A percentile compares a stretch with the other conserved stretches of the same genome.
Evolutionary conservation across 495 filamentous ascomycete species (phyloP).

Genomic region (Neurospora sp.): DNA sequence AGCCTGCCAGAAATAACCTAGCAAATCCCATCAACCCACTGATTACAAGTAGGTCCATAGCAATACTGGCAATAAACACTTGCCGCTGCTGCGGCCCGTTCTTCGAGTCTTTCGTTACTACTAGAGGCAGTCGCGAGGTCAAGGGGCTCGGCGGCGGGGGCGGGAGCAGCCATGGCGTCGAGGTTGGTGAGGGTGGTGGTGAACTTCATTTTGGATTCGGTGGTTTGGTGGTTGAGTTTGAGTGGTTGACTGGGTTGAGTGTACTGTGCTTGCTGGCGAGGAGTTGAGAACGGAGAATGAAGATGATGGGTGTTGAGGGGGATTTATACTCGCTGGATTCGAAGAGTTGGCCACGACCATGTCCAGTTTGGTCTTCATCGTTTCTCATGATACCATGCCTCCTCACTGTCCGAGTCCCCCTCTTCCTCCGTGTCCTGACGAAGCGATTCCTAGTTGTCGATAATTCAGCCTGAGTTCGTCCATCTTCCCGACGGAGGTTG

Average conservation of each 20-base stretch:
- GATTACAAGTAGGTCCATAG: not conserved
- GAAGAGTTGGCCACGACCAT: not conserved
- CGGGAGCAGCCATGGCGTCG: not conserved
- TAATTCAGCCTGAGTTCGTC: not conserved
- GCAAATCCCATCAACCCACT: not conserved
- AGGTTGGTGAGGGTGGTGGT: not conserved
- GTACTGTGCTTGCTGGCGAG: not conserved
- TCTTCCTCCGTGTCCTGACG: not conserved
- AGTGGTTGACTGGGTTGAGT: not conserved
- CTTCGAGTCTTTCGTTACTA: not conserved
- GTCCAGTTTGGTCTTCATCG: not conserved
- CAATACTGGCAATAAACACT: not conserved
- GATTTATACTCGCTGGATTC: not conserved
- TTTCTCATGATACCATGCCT: not conserved
- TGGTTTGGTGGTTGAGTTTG: not conserved
- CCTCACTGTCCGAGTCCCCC: not conserved
- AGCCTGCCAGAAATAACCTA: not conserved
- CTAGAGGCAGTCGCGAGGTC: not conserved
- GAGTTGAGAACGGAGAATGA: not conserved
- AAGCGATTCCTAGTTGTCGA: not conserved
- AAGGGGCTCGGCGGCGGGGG: not conserved
- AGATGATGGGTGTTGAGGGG: not conserved
- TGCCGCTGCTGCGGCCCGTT: not conserved
- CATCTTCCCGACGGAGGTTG: not conserved
- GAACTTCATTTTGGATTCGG: not conserved